These are phyloP conservation scores for Vigna reflexopilosa DNA, from an alignment of 306 rosid genomes.

Conservation along the genomic window DNA sequence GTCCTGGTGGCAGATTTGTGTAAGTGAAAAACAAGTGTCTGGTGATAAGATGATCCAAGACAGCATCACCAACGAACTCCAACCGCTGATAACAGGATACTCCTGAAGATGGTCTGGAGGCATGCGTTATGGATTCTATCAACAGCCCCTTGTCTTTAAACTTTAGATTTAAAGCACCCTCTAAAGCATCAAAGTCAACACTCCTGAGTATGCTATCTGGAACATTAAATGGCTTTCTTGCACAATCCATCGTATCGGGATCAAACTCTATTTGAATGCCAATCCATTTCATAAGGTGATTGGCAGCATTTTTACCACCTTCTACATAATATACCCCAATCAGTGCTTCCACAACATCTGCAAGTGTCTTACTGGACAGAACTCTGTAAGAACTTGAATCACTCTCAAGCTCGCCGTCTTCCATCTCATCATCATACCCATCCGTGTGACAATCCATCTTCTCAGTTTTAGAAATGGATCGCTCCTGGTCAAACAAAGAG, in stretches of 20 bases:
- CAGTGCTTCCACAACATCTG: constrained; percentile 97
- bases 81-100: constrained; percentile 97
- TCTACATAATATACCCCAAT: constrained; percentile 95
- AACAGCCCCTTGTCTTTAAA: constrained; percentile 83
- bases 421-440: constrained; percentile 75
- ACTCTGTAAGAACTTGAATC: constrained; percentile 96
- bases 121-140: constrained; percentile 96
- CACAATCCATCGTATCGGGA: constrained; percentile 70
- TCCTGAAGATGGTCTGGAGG: constrained; percentile 97
- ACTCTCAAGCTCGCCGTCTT: constrained; percentile 93
- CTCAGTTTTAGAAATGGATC: constrained; percentile 49
- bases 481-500: constrained; percentile 77
- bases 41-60: constrained; percentile 95
- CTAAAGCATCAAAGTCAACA: constrained; percentile 79
- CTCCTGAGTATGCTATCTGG: constrained; percentile 80
- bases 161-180: constrained; percentile 70
- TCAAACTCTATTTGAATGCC: constrained; percentile 93
- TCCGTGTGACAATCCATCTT: constrained; percentile 46
- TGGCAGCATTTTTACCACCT: constrained; percentile 90
- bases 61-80: constrained; percentile 99
- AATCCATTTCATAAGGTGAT: constrained; percentile 96
- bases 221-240: constrained; percentile 60
- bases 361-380: constrained; percentile 98
- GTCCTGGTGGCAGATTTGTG: constrained; percentile 94
- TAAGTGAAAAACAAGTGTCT: constrained; percentile 93